Percentiles rank a stretch among this genome's conserved stretches.
phyloP scores from a whole-genome alignment of 2,329 filamentous ascomycete species.

The Cryphonectria carpinicola region DNA sequence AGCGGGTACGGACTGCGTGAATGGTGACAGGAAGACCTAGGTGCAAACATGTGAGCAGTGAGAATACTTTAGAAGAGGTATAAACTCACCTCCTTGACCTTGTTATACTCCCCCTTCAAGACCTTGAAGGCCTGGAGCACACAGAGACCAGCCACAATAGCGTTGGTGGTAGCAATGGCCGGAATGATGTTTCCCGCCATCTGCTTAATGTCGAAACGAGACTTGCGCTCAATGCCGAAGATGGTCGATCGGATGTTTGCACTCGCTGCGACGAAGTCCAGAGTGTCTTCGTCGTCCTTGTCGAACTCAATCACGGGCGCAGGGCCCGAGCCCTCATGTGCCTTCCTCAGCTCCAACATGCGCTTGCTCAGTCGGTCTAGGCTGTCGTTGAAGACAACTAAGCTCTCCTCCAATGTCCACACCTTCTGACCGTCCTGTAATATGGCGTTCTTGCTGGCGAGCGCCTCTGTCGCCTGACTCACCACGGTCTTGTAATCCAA shows the following conservation, averaged over 20 bases:
- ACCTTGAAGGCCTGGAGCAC: conserved; percentile 94
- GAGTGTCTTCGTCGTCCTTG: conserved; percentile 93
- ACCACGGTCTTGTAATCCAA: conserved; percentile 70
- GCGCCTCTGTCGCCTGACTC: conserved; percentile 51
- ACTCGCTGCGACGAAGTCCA: conserved; percentile 90
- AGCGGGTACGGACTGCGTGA: conserved; percentile 48
- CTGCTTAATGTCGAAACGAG: conserved; percentile 96
- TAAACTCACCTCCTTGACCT: conserved; percentile 70
- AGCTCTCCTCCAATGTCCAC: conserved; percentile 85
- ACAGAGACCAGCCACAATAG: conserved; percentile 90
- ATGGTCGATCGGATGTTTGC: conserved; percentile 86
- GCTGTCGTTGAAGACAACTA: conserved; percentile 85
- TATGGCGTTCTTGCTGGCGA: conserved; percentile 58
- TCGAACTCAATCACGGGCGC: conserved; percentile 82
- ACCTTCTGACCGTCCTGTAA: conserved; percentile 70
- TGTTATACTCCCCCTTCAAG: conserved; percentile 69
- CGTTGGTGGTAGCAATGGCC: conserved; percentile 96
- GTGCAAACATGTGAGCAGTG: conserved; percentile 2
- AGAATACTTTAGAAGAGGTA: conserved; percentile 9
- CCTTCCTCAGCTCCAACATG: conserved; percentile 64
- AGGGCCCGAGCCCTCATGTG: conserved; percentile 49
- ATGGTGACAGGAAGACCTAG: conserved; percentile 78
- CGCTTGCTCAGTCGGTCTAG: conserved; percentile 76
- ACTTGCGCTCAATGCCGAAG: conserved; percentile 88
- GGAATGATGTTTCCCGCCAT: conserved; percentile 99